Percentiles rank a stretch among this genome's conserved stretches.
Evolutionary conservation across 169 alveolate species (phyloP).

Genomic region (Eimeria acervulina): DNA sequence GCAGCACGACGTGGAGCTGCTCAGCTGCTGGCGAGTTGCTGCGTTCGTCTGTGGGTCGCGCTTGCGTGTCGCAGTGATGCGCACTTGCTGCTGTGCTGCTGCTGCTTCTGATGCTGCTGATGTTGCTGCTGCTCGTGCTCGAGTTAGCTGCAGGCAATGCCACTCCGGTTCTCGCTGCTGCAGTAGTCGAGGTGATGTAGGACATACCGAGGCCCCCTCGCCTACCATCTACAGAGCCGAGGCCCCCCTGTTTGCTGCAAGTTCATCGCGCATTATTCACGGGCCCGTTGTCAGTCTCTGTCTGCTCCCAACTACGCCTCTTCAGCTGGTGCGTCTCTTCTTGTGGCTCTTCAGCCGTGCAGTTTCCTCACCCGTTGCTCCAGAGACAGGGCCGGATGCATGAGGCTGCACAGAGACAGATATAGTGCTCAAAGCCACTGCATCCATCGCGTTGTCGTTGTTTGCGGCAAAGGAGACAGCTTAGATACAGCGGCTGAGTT

Average conservation of each 20-base stretch:
- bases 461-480: too few relatives aligned
- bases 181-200: neutral
- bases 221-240: neutral
- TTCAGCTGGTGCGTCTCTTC: constrained; percentile 9
- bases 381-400: neutral
- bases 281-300: constrained; percentile 65
- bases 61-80: constrained; percentile 65
- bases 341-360: neutral
- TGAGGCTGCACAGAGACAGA: too few relatives aligned
- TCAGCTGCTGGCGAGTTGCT: constrained; percentile 50
- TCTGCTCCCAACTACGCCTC: constrained; percentile 25
- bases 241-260: constrained; percentile 26
- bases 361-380: neutral
- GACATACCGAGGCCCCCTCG: neutral
- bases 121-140: neutral
- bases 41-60: constrained; percentile 55
- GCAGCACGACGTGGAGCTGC: constrained; percentile 2
- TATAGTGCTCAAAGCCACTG: too few relatives aligned
- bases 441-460: too few relatives aligned
- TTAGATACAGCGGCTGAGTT: too few relatives aligned
- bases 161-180: neutral
- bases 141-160: neutral
- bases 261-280: neutral
- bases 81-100: neutral
- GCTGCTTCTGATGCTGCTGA: neutral